A percentile compares a stretch with the other conserved stretches of the same genome.
phyloP scores from a whole-genome alignment of 257 asterid species.

The Asclepias syriaca region DNA sequence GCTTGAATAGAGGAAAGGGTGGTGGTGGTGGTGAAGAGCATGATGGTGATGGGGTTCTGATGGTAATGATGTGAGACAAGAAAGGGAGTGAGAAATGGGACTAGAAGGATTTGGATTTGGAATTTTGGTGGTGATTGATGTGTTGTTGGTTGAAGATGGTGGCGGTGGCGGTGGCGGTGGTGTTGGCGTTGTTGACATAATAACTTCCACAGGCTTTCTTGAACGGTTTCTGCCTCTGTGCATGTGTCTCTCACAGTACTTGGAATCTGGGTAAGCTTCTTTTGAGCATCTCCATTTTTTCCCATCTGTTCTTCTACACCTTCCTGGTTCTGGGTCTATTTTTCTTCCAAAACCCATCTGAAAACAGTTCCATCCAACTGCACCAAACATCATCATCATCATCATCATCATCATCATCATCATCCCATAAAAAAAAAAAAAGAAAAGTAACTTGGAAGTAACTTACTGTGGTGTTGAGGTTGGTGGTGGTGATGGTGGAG shows the following conservation, averaged over 20 bases:
- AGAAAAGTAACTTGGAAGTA: no score
- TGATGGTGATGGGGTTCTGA: conserved; percentile 4
- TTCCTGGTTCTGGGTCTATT: conserved; percentile 94
- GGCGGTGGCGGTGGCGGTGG: neutral
- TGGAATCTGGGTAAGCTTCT: conserved; percentile 91
- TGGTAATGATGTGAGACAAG: conserved; percentile 20
- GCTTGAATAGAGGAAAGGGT: conserved; percentile 23
- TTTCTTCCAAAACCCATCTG: conserved; percentile 84
- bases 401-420: no score
- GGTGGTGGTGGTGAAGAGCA: conserved; percentile 9
- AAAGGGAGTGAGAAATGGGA: conserved; percentile 17
- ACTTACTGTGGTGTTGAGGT: conserved; percentile 43
- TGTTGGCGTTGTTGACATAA: conserved; percentile 20
- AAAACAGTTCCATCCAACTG: conserved; percentile 77
- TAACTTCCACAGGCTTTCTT: conserved; percentile 99
- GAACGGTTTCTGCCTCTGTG: conserved; percentile 99
- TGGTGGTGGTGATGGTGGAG: conserved; percentile 63
- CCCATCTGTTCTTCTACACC: conserved; percentile 96
- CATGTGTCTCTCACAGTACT: conserved; percentile 99
- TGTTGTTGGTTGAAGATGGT: conserved; percentile 6
- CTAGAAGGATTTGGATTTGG: conserved; percentile 6
- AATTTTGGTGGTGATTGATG: conserved; percentile 21
- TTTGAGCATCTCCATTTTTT: conserved; percentile 96
- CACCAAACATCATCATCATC: conserved; percentile 9
- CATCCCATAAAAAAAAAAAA: no score